Base-by-base conservation (phyloP, 768 basidiomycete genomes). In the Calocybe cyanea region DNA sequence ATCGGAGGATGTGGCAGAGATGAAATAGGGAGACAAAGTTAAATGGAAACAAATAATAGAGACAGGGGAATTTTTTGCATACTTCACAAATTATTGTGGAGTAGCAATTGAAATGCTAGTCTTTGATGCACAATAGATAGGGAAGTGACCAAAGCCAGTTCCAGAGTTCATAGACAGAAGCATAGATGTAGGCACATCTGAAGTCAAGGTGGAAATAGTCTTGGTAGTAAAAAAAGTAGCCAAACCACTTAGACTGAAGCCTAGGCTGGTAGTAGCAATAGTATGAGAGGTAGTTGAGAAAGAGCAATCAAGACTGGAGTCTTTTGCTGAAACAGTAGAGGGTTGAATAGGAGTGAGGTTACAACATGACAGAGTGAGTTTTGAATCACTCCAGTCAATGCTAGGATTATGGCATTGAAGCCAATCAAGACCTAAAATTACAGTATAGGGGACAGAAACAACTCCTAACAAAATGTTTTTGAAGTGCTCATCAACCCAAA, bases 361-460 rank as follows among this genome's bases (percentile, higher is more conserved):
- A 46, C 61, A 62, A 57, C 63, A 61, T 20, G 48, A 46, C 18
- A 61, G 52, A 15, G 60, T 48, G 33, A 64, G 45, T 23, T 54
- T 23, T 2, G 52, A 45, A n/a, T 51, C 21, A 7, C 45, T 43
- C 66, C 67, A 71, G 48, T 71, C 62, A 31, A 70, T 60, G 25
- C 30, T 28, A 6, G 67, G 68, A 48, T 69, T 70, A 45, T 70
- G 63, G 32, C 49, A 56, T 3, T 40, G 32, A 28, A 70, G 65
- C 69, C 68, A 71, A 45, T 67, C 58, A 13, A 69, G 56, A 20
- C 67, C 68, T 24, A 70, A 55, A 45, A 68, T 63, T 13, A 71
- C 38, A 32, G 70, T 65, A 41, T 63, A 68, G 2, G 53, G 41
- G 25, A 67, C 58, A 11, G 65, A 55, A 20, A 70, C 60, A 11